These are phyloP conservation scores for Haplographium delicatum DNA, from an alignment of 495 filamentous ascomycete genomes.

Conservation along the genomic window DNA sequence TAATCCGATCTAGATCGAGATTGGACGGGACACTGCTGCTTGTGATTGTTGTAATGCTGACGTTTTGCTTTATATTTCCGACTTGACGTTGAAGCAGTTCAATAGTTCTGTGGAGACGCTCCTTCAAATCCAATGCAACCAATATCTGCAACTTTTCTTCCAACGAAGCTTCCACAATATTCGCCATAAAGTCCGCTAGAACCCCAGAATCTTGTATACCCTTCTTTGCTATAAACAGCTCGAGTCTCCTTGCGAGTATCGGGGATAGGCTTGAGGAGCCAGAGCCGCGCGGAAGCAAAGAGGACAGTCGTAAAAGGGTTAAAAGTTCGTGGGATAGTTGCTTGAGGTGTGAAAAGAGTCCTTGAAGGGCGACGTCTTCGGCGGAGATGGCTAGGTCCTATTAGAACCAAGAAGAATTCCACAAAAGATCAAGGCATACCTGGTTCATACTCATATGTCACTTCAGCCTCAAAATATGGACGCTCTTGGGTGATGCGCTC, in stretches of 20 bases:
- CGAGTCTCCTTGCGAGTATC: constrained; percentile 75
- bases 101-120: constrained; percentile 72
- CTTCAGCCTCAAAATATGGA: constrained; percentile 79
- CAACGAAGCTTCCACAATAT: constrained; percentile 75
- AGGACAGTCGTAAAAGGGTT: constrained; percentile 68
- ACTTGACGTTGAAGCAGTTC: constrained; percentile 77
- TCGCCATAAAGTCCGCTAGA: constrained; percentile 95
- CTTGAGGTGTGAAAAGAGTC: constrained; percentile 74
- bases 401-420: no score
- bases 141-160: constrained; percentile 87
- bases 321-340: constrained; percentile 78
- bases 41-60: constrained; percentile 69
- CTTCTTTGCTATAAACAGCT: constrained; percentile 76
- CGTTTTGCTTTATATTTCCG: constrained; percentile 70
- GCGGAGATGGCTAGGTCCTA: constrained; percentile 28
- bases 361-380: constrained; percentile 52
- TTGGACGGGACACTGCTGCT: constrained; percentile 50
- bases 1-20: constrained; percentile 50
- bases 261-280: constrained; percentile 64
- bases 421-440: constrained; percentile 36
- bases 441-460: constrained; percentile 52
- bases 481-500: constrained; percentile 70
- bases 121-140: constrained; percentile 65
- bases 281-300: constrained; percentile 58
- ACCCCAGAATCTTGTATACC: constrained; percentile 71